A percentile compares a stretch with the other conserved stretches of the same genome.
phyloP scores from a whole-genome alignment of 768 basidiomycete genomes.

The Mycena haematopus region DNA sequence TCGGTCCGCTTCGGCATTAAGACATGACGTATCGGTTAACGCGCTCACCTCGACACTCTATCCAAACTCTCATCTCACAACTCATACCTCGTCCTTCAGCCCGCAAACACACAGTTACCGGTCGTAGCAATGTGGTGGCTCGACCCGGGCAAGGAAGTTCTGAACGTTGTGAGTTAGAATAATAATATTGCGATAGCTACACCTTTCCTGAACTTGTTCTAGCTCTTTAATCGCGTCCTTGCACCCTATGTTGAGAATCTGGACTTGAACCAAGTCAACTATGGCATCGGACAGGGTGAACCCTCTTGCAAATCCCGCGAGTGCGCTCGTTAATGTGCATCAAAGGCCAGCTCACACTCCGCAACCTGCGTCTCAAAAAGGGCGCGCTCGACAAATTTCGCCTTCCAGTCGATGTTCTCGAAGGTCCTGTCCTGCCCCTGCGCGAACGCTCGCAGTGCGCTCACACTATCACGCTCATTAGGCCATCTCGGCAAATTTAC shows the following conservation, averaged over 20 bases:
- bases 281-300: constrained; percentile 87
- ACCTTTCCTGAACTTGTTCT: constrained; percentile 2
- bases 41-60: neutral
- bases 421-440: constrained; percentile 58
- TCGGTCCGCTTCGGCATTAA: neutral
- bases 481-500: constrained; percentile 89
- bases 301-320: neutral
- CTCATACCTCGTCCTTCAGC: neutral
- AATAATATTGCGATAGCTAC: too few species aligned
- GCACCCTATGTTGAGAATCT: constrained; percentile 97
- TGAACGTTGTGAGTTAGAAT: constrained; percentile 71
- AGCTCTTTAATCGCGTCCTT: constrained; percentile 89
- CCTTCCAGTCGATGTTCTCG: constrained; percentile 92
- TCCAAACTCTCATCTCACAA: neutral
- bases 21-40: neutral
- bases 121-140: constrained; percentile 75
- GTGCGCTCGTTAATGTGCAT: constrained; percentile 19
- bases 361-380: constrained; percentile 87
- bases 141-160: constrained; percentile 84
- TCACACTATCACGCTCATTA: constrained; percentile 36
- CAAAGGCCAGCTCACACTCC: constrained; percentile 79
- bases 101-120: neutral
- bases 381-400: constrained; percentile 95
- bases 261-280: constrained; percentile 93
- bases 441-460: constrained; percentile 10